Evolutionary conservation across 345 rosid genomes (phyloP).

Genomic region (Brassica rapa): DNA sequence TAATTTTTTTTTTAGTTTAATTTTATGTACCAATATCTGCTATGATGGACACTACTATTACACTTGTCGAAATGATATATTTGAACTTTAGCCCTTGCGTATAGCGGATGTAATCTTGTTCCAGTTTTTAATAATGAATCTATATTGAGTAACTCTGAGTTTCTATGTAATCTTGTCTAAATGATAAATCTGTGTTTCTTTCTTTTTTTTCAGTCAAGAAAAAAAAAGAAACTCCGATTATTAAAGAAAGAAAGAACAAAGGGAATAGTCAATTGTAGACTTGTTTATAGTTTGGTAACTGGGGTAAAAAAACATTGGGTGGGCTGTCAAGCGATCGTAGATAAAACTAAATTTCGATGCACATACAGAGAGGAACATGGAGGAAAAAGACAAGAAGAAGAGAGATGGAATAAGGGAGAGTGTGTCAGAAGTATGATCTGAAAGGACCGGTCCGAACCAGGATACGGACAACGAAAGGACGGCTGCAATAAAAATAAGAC

Average conservation of each 20-base stretch:
- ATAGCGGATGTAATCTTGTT: neutral
- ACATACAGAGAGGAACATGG: slow-evolving; percentile 26
- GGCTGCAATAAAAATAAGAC: slow-evolving; percentile 33
- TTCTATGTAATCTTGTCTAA: too few species aligned
- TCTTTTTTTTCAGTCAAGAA: too few species aligned
- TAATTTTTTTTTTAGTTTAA: neutral
- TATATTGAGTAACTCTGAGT: too few species aligned
- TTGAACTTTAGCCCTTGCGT: neutral
- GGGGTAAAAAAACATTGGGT: slow-evolving; percentile 3
- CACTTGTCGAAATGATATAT: neutral
- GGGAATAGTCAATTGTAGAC: slow-evolving; percentile 26
- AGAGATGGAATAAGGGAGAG: slow-evolving; percentile 15
- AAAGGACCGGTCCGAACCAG: slow-evolving; percentile 37
- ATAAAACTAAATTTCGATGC: neutral
- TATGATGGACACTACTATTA: slow-evolving; percentile 8
- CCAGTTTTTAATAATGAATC: too few species aligned
- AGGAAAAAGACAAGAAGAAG: slow-evolving; percentile 26
- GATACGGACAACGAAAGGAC: slow-evolving; percentile 42
- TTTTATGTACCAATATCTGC: neutral
- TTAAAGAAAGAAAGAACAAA: neutral
- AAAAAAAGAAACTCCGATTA: neutral
- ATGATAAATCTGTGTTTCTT: too few species aligned
- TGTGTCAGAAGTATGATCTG: slow-evolving; percentile 38
- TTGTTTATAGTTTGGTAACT: slow-evolving; percentile 19
- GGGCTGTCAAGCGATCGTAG: neutral